Percentiles rank a stretch among this genome's conserved stretches.
These are phyloP conservation scores for Rosa multiflora DNA, from an alignment of 306 rosid species.

Conservation along the genomic window DNA sequence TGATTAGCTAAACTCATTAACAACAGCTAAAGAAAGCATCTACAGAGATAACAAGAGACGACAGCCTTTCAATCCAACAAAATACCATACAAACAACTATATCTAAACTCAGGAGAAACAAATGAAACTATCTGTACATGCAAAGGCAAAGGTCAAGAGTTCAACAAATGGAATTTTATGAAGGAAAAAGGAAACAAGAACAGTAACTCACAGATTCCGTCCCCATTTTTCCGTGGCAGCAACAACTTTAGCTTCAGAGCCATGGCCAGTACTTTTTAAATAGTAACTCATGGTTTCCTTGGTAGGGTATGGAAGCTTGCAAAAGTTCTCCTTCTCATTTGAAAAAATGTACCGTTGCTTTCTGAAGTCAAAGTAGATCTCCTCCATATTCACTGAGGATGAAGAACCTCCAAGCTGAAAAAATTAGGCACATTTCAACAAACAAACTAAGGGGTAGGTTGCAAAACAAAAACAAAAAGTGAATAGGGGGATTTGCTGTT, in stretches of 20 bases:
- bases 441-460: conserved; percentile 20
- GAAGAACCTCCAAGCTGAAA: conserved; percentile 72
- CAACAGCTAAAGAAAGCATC: neutral
- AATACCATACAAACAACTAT: neutral
- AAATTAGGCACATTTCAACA: conserved; percentile 9
- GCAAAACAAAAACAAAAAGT: neutral
- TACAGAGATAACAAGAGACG: neutral
- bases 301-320: conserved; percentile 90
- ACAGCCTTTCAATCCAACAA: neutral
- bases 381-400: conserved; percentile 51
- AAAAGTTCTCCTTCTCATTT: conserved; percentile 66
- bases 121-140: neutral
- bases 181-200: conserved; percentile 15
- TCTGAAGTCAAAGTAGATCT: conserved; percentile 93
- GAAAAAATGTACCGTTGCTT: conserved; percentile 84
- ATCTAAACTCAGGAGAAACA: neutral
- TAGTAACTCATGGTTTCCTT: conserved; percentile 80
- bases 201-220: conserved; percentile 77
- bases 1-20: neutral
- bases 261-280: conserved; percentile 82
- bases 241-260: conserved; percentile 79
- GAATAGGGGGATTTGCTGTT: neutral
- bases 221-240: conserved; percentile 95
- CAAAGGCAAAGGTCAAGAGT: conserved; percentile 12
- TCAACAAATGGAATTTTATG: conserved; percentile 17